Evolutionary conservation across 2,329 filamentous ascomycete species (phyloP).

Genomic region (Triangularia verruculosa): DNA sequence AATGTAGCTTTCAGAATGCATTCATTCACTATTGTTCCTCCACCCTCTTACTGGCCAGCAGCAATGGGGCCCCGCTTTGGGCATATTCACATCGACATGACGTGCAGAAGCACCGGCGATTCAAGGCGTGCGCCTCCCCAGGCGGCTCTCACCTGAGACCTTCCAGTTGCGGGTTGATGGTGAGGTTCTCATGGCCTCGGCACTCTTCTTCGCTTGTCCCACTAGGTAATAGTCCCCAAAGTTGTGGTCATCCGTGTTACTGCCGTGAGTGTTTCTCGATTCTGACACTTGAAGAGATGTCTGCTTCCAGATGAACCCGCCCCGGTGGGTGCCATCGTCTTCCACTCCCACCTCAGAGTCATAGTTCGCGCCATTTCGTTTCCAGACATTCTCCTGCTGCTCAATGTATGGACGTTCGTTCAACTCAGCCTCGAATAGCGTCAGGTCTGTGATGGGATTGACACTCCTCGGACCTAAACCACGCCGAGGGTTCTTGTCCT

Average conservation of each 20-base stretch:
- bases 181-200: conserved; percentile 2
- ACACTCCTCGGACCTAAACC: conserved; percentile 29
- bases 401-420: conserved; percentile 5
- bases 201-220: conserved; percentile 17
- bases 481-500: conserved; percentile 31
- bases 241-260: neutral
- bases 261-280: conserved; percentile 11
- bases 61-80: neutral
- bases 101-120: neutral
- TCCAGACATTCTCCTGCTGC: neutral
- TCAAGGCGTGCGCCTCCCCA: neutral
- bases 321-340: neutral
- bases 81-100: neutral
- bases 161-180: neutral
- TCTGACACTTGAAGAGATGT: conserved; percentile 24
- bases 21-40: conserved; percentile 7
- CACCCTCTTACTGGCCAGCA: neutral
- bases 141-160: neutral
- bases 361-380: neutral
- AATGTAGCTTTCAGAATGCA: neutral
- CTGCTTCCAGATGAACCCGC: conserved; percentile 23
- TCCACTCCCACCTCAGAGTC: neutral
- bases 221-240: conserved; percentile 26
- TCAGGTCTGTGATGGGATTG: conserved; percentile 30
- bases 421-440: conserved; percentile 28